These are phyloP conservation scores for Ogataea paraovalis DNA, from an alignment of 805 yeast species.

Conservation along the genomic window DNA sequence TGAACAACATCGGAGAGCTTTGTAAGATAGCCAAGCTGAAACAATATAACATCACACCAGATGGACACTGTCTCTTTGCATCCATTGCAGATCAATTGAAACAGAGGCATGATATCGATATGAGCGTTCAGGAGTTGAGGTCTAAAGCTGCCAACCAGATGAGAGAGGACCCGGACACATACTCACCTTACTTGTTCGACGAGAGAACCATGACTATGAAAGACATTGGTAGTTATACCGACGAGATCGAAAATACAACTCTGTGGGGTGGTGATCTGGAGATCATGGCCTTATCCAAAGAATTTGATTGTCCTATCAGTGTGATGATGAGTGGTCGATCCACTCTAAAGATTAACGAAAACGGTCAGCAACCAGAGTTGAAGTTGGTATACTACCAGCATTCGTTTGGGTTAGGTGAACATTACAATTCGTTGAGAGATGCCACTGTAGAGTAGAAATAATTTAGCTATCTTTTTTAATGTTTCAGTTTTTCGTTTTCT, in stretches of 20 bases:
- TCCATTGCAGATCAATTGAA: slow-evolving; percentile 76
- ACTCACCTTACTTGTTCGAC: slow-evolving; percentile 77
- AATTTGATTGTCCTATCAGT: slow-evolving; percentile 69
- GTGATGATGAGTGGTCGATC: slow-evolving; percentile 77
- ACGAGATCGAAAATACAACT: slow-evolving; percentile 67
- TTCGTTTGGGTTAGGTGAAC: slow-evolving; percentile 88
- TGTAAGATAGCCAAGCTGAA: slow-evolving; percentile 46
- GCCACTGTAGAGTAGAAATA: neutral
- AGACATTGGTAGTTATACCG: slow-evolving; percentile 65
- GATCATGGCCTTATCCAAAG: slow-evolving; percentile 71
- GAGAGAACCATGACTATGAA: slow-evolving; percentile 63
- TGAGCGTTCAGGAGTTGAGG: slow-evolving; percentile 53
- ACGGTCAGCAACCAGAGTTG: slow-evolving; percentile 49
- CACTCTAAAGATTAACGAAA: slow-evolving; percentile 58
- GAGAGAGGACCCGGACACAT: slow-evolving; percentile 59
- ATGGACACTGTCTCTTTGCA: slow-evolving; percentile 91
- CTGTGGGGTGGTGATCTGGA: slow-evolving; percentile 98
- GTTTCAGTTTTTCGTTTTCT: no score
- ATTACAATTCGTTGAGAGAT: slow-evolving; percentile 70
- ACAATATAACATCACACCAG: slow-evolving; percentile 75
- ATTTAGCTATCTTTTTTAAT: no score
- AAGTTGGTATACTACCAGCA: slow-evolving; percentile 80
- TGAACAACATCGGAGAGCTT: slow-evolving; percentile 54
- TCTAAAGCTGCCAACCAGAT: slow-evolving; percentile 63
- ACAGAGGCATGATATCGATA: slow-evolving; percentile 42